phyloP scores from a whole-genome alignment of 345 rosid genomes.

The Corchorus capsularis region DNA sequence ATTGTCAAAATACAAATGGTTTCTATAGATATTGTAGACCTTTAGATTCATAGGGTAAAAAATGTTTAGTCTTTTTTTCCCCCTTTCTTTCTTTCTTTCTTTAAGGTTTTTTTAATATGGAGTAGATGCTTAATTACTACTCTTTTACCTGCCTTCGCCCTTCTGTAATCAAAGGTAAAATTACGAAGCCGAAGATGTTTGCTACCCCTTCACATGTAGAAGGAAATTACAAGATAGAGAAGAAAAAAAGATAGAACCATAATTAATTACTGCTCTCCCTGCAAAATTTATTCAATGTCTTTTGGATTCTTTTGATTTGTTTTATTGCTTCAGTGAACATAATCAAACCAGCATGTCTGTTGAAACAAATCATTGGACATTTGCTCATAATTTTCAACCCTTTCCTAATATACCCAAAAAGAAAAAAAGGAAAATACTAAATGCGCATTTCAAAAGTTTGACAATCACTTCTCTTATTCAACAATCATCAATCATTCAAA shows the following conservation, averaged over 20 bases:
- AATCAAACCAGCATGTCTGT: background rate
- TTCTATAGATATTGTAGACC: slow-evolving; percentile 29
- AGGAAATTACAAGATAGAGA: too few relatives aligned
- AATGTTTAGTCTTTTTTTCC: background rate
- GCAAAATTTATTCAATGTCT: background rate
- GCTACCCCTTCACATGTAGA: background rate
- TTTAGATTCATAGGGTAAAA: slow-evolving; percentile 19
- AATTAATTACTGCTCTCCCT: background rate
- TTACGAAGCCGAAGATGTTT: slow-evolving; percentile 1
- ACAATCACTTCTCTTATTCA: too few relatives aligned
- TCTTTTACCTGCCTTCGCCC: background rate
- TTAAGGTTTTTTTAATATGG: background rate
- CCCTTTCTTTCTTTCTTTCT: background rate
- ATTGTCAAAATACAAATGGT: slow-evolving; percentile 40
- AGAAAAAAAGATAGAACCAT: background rate
- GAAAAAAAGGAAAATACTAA: too few relatives aligned
- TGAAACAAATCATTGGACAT: background rate
- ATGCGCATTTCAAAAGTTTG: too few relatives aligned
- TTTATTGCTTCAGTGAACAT: background rate
- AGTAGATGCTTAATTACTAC: background rate
- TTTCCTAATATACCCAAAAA: too few relatives aligned
- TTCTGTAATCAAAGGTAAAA: slow-evolving; percentile 5
- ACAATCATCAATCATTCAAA: too few relatives aligned
- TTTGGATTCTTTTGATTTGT: slow-evolving; percentile 11
- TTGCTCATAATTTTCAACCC: background rate